Evolutionary conservation across 2,329 filamentous ascomycete species (phyloP).

Genomic region (Zasmidium angulare): DNA sequence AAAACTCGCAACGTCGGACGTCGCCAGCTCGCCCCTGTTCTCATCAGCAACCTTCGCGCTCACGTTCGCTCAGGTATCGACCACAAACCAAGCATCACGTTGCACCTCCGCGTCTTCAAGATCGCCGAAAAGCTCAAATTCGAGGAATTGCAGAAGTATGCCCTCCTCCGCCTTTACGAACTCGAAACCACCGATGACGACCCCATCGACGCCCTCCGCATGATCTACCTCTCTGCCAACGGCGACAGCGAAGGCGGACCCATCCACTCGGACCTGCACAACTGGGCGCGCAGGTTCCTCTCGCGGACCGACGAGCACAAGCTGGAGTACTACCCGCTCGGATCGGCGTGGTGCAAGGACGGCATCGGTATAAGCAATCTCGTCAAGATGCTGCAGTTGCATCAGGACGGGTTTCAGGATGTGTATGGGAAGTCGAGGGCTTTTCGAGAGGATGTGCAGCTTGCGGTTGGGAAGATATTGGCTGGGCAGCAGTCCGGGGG

Average conservation of each 20-base stretch:
- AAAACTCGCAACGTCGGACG: background rate
- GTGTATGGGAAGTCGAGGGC: background rate
- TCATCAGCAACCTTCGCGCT: background rate
- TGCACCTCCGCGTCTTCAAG: conserved; percentile 35
- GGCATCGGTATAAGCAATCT: conserved; percentile 1
- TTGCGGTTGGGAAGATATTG: background rate
- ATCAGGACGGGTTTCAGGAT: background rate
- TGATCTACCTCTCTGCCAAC: conserved; percentile 33
- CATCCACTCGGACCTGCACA: conserved; percentile 25
- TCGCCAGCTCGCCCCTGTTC: background rate
- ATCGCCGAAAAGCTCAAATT: conserved; percentile 37
- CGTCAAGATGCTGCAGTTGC: background rate
- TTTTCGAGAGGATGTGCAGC: background rate
- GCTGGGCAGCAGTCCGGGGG: background rate
- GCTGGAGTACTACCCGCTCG: background rate
- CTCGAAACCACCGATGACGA: conserved; percentile 36
- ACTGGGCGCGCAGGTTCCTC: conserved; percentile 28
- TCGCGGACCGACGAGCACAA: conserved; percentile 10
- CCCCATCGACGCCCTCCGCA: conserved; percentile 36
- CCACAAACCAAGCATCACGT: conserved; percentile 17
- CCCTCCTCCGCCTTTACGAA: conserved; percentile 35
- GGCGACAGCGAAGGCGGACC: conserved; percentile 10
- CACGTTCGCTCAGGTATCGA: background rate
- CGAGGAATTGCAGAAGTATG: conserved; percentile 37
- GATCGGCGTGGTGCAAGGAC: background rate